Conservation (phyloP, 1,139 yeast species). For the Debaryomycetaceae sp. region DNA sequence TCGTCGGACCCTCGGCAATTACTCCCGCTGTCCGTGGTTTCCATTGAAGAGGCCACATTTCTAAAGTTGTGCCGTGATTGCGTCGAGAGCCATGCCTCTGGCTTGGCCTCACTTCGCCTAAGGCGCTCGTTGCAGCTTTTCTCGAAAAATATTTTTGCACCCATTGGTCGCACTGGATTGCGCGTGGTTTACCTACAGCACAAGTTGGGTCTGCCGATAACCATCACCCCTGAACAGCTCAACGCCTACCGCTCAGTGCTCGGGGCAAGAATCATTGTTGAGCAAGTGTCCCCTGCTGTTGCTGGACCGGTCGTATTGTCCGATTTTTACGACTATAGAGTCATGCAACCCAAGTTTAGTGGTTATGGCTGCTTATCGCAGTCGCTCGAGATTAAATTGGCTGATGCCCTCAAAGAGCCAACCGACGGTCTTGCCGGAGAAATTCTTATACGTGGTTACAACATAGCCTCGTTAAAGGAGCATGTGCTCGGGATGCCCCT, state of each 20-base stretch:
- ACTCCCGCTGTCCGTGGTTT: conserved; percentile 1
- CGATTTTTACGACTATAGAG: conserved; percentile 61
- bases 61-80: conserved; percentile 7
- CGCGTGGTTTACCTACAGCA: conserved; percentile 41
- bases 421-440: conserved; percentile 43
- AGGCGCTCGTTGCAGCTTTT: conserved; percentile 20
- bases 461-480: conserved; percentile 43
- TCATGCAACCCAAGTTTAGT: conserved; percentile 18
- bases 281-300: conserved; percentile 42
- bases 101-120: conserved; percentile 10
- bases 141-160: conserved; percentile 25
- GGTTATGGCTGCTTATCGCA: conserved; percentile 48
- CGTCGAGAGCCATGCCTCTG: no score
- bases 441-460: conserved; percentile 60
- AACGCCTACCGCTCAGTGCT: conserved; percentile 44
- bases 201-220: conserved; percentile 12
- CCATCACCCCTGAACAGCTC: conserved; percentile 24
- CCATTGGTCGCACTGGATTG: conserved; percentile 2
- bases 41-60: conserved; percentile 10
- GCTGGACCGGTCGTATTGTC: conserved; percentile 58
- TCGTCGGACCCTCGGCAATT: conserved; percentile 1
- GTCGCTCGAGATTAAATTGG: conserved; percentile 46
- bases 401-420: conserved; percentile 23
- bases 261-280: conserved; percentile 50
- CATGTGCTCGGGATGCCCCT: conserved; percentile 4